A percentile compares a stretch with the other conserved stretches of the same genome.
Evolutionary conservation across 768 basidiomycete species (phyloP).

Genomic region (Russula olivacea): DNA sequence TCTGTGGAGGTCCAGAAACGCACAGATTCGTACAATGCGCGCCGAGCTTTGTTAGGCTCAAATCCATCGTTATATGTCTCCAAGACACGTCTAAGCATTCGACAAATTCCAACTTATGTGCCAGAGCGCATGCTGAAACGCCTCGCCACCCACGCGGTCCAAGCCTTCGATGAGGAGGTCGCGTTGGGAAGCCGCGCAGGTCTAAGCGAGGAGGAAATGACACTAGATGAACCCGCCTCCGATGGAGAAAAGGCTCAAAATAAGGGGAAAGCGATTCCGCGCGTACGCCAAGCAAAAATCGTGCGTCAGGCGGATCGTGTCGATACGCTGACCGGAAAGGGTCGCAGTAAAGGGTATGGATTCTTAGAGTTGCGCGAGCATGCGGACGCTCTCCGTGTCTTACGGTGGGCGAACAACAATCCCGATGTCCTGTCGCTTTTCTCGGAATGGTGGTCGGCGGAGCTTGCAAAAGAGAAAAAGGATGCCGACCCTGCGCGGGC

Average conservation of each 20-base stretch:
- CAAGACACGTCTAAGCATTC: constrained; percentile 87
- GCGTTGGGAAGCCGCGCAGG: constrained; percentile 50
- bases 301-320: constrained; percentile 86
- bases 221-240: constrained; percentile 28
- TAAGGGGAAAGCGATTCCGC: constrained; percentile 29
- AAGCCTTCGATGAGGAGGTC: constrained; percentile 76
- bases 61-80: constrained; percentile 96
- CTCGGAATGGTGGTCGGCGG: constrained; percentile 81
- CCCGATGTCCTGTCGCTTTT: constrained; percentile 56
- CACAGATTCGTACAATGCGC: constrained; percentile 77
- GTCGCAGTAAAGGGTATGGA: constrained; percentile 89
- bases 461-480: constrained; percentile 47
- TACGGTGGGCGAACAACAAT: constrained; percentile 95
- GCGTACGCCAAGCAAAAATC: constrained; percentile 73
- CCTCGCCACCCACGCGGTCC: constrained; percentile 73
- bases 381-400: constrained; percentile 81
- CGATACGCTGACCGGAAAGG: constrained; percentile 81
- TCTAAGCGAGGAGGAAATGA: constrained; percentile 68
- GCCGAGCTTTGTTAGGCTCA: constrained; percentile 73
- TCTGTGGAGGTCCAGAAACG: constrained; percentile 81
- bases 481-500: constrained; percentile 48
- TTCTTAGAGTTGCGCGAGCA: constrained; percentile 89
- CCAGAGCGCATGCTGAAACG: constrained; percentile 88
- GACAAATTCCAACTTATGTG: constrained; percentile 86
- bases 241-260: constrained; percentile 30